phyloP scores from a whole-genome alignment of 1,284 basidiomycete species.

The Garcileccinum viscosum region DNA sequence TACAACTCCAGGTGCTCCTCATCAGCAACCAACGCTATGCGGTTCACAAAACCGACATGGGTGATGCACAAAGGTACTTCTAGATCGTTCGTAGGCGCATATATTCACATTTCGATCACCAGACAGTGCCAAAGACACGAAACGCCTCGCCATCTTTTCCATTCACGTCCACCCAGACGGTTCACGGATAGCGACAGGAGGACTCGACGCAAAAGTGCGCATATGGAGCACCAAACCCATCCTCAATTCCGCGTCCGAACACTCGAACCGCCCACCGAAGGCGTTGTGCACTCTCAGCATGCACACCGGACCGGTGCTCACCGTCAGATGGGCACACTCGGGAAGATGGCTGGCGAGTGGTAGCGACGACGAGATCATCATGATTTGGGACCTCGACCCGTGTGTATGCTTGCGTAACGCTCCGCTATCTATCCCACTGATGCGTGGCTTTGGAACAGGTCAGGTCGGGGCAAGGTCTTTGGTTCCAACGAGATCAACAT shows the following conservation, averaged over 20 bases:
- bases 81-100: neutral
- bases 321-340: conserved; percentile 95
- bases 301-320: conserved; percentile 94
- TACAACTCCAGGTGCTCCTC: neutral
- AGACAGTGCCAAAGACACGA: conserved; percentile 52
- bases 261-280: conserved; percentile 81
- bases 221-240: conserved; percentile 98
- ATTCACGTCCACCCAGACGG: conserved; percentile 95
- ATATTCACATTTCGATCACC: conserved; percentile 1
- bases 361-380: conserved; percentile 93
- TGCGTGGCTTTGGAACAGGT: conserved; percentile 47
- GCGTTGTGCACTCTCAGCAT: conserved; percentile 90
- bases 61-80: conserved; percentile 53
- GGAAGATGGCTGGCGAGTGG: conserved; percentile 95
- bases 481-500: conserved; percentile 93
- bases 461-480: conserved; percentile 85
- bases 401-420: conserved; percentile 49
- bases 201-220: conserved; percentile 93
- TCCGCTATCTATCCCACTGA: neutral
- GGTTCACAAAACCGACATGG: conserved; percentile 65
- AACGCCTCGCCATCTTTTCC: conserved; percentile 89
- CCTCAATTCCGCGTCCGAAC: conserved; percentile 74
- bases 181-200: conserved; percentile 94
- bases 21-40: conserved; percentile 42
- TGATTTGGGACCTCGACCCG: conserved; percentile 98